phyloP scores from a whole-genome alignment of 2,329 filamentous ascomycete genomes.

The Bimuria novae-zelandiae region DNA sequence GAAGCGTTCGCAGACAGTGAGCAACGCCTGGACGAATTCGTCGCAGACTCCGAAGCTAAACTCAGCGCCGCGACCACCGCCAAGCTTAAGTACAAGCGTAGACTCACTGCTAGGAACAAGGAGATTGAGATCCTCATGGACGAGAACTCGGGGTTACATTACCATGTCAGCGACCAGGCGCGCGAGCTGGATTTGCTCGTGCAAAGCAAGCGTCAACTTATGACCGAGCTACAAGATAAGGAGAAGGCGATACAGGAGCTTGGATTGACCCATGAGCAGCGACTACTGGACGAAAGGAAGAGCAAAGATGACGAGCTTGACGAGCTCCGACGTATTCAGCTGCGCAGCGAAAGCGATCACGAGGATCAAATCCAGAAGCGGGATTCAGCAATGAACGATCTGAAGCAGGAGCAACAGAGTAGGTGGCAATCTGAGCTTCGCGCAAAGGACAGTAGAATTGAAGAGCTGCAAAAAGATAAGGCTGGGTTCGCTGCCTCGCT shows the following conservation, averaged over 20 bases:
- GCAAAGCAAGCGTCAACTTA: conserved; percentile 27
- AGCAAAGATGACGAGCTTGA: conserved; percentile 22
- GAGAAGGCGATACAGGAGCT: conserved; percentile 34
- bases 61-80: conserved; percentile 31
- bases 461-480: conserved; percentile 30
- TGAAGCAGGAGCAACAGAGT: conserved; percentile 13
- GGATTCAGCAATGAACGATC: conserved; percentile 19
- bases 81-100: conserved; percentile 38
- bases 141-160: conserved; percentile 35
- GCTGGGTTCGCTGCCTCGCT: conserved; percentile 30
- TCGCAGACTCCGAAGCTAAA: conserved; percentile 36
- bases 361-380: conserved; percentile 15
- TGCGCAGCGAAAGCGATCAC: conserved; percentile 3
- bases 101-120: conserved; percentile 31
- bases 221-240: conserved; percentile 30
- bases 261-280: conserved; percentile 23
- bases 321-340: conserved; percentile 10
- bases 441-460: conserved; percentile 33
- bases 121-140: conserved; percentile 34
- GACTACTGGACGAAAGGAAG: conserved; percentile 26
- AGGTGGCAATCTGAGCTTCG: conserved; percentile 25
- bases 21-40: conserved; percentile 31
- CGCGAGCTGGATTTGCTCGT: conserved; percentile 30
- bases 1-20: conserved; percentile 37
- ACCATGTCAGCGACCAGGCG: conserved; percentile 30